Evolutionary conservation across 1,284 basidiomycete genomes (phyloP).

Genomic region (Butyriboletus appendiculatus): DNA sequence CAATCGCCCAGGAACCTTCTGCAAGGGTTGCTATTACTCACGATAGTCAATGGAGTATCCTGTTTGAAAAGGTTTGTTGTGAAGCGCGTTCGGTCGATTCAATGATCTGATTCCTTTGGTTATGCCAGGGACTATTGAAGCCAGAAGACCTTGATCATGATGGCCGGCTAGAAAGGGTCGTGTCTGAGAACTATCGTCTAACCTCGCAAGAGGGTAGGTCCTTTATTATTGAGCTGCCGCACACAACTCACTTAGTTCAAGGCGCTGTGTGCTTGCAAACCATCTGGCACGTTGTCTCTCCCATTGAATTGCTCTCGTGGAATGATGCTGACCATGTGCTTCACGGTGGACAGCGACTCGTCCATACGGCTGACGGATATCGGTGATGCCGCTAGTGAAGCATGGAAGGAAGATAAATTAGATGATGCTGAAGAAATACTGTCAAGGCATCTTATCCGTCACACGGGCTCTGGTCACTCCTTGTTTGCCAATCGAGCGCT

Average conservation of each 20-base stretch:
- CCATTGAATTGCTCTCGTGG: background rate
- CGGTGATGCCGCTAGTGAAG: background rate
- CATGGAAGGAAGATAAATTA: conserved; percentile 11
- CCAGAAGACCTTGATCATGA: conserved; percentile 8
- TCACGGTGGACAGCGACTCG: background rate
- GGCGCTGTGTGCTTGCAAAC: conserved; percentile 5
- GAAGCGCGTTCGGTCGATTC: background rate
- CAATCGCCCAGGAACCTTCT: conserved; percentile 8
- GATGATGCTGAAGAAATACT: conserved; percentile 12
- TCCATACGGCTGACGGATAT: conserved; percentile 7
- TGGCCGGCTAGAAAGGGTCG: background rate
- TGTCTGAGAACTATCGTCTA: conserved; percentile 10
- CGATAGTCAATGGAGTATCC: conserved; percentile 10
- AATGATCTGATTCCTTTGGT: background rate
- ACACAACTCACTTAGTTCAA: conserved; percentile 1
- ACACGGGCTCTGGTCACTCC: background rate
- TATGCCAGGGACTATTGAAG: conserved; percentile 2
- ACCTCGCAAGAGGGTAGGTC: conserved; percentile 4
- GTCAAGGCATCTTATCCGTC: conserved; percentile 5
- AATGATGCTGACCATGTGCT: background rate
- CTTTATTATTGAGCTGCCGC: background rate
- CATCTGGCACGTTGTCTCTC: background rate
- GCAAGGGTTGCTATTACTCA: conserved; percentile 13
- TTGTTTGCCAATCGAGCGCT: conserved; percentile 8
- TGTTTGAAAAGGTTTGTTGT: conserved; percentile 7